phyloP scores from a whole-genome alignment of 345 rosid genomes.

The Laguncularia racemosa region DNA sequence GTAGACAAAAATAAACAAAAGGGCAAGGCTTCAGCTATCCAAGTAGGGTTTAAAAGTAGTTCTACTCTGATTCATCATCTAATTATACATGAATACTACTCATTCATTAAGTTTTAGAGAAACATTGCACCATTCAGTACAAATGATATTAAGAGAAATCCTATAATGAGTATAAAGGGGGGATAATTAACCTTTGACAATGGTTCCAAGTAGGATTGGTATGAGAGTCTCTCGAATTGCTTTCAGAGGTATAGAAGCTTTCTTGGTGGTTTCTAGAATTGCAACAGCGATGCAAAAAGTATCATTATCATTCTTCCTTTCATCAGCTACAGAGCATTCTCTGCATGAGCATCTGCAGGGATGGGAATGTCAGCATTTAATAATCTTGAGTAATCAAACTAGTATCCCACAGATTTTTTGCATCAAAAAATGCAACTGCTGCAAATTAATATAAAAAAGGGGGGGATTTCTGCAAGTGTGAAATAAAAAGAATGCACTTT shows the following conservation, averaged over 20 bases:
- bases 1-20: too few relatives aligned
- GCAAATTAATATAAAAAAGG: too few relatives aligned
- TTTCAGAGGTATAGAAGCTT: slow-evolving; percentile 23
- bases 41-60: too few relatives aligned
- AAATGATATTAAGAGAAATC: background rate
- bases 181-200: slow-evolving; percentile 36
- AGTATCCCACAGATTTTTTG: too few relatives aligned
- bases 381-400: too few relatives aligned
- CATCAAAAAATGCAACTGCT: too few relatives aligned
- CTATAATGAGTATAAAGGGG: background rate
- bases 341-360: slow-evolving; percentile 17
- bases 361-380: background rate
- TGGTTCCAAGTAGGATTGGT: slow-evolving; percentile 56
- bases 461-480: too few relatives aligned
- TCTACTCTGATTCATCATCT: too few relatives aligned
- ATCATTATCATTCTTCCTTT: slow-evolving; percentile 29
- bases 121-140: background rate
- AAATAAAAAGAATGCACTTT: too few relatives aligned
- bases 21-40: too few relatives aligned
- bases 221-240: slow-evolving; percentile 35
- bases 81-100: too few relatives aligned
- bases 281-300: slow-evolving; percentile 47
- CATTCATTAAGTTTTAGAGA: background rate
- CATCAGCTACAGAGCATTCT: slow-evolving; percentile 28
- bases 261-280: slow-evolving; percentile 31